A percentile compares a stretch with the other conserved stretches of the same genome.
Evolutionary conservation across 306 rosid genomes (phyloP).

Genomic region (Prunus armeniaca): DNA sequence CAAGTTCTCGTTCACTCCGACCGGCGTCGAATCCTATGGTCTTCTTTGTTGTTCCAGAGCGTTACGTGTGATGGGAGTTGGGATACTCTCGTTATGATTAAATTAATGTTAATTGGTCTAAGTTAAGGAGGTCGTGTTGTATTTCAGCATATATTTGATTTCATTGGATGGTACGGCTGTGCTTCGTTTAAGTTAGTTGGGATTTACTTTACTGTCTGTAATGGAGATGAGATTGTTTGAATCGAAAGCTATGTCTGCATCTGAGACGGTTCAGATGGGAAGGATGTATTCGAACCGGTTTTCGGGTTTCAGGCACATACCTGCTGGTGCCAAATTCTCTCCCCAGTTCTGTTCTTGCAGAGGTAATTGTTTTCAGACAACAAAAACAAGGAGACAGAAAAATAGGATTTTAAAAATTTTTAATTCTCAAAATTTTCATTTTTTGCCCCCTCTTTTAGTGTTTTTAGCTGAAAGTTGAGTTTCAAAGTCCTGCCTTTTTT

Average conservation of each 20-base stretch:
- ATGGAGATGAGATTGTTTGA: constrained; percentile 63
- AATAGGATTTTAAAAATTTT: too few species aligned
- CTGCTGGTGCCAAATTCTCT: constrained; percentile 36
- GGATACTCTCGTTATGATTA: neutral
- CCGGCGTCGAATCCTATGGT: constrained; percentile 45
- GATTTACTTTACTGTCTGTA: constrained; percentile 19
- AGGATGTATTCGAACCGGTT: constrained; percentile 32
- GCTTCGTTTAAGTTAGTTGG: constrained; percentile 24
- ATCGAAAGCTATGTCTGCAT: constrained; percentile 39
- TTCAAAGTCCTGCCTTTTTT: neutral
- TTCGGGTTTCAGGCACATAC: constrained; percentile 30
- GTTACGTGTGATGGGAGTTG: constrained; percentile 26
- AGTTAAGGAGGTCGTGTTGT: neutral
- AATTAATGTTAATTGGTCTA: constrained; percentile 10
- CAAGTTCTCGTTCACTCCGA: constrained; percentile 23
- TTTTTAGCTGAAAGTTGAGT: too few species aligned
- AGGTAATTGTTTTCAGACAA: constrained; percentile 41
- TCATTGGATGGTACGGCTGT: constrained; percentile 16
- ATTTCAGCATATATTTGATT: constrained; percentile 12
- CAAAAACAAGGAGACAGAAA: neutral
- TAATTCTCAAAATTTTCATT: too few species aligned
- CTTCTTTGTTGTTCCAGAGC: constrained; percentile 19
- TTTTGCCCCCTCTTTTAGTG: too few species aligned
- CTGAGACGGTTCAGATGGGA: constrained; percentile 37
- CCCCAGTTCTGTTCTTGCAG: constrained; percentile 39